A percentile compares a stretch with the other conserved stretches of the same genome.
These are phyloP conservation scores for Clarireedia paspali DNA, from an alignment of 2,329 filamentous ascomycete species.

Conservation along the genomic window DNA sequence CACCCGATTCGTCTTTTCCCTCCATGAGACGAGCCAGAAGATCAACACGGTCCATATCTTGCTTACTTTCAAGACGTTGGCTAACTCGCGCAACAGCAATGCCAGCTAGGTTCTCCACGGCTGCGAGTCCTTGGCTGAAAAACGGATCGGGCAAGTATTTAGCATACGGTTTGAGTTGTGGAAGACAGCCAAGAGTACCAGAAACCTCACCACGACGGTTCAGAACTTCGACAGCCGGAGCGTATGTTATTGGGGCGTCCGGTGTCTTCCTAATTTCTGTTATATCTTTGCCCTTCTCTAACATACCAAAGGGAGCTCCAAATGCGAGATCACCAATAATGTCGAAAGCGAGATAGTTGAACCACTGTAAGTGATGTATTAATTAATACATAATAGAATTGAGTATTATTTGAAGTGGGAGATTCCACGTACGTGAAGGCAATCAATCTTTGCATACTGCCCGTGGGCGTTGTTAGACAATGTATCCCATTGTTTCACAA, in stretches of 20 bases:
- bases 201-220: conserved; percentile 85
- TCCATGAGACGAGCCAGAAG: conserved; percentile 78
- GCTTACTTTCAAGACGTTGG: conserved; percentile 63
- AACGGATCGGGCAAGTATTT: conserved; percentile 75
- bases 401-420: not conserved
- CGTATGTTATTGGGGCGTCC: conserved; percentile 55
- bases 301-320: conserved; percentile 76
- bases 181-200: conserved; percentile 67
- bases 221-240: conserved; percentile 76
- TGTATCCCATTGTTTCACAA: conserved; percentile 65
- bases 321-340: conserved; percentile 57
- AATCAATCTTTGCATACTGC: conserved; percentile 58
- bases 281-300: conserved; percentile 67
- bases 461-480: conserved; percentile 37
- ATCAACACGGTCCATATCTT: conserved; percentile 62
- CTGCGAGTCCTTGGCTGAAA: conserved; percentile 65
- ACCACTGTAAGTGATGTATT: conserved; percentile 44
- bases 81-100: conserved; percentile 81
- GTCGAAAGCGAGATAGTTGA: conserved; percentile 56
- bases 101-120: conserved; percentile 73
- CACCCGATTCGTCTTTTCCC: conserved; percentile 71
- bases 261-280: conserved; percentile 62
- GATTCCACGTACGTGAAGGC: conserved; percentile 42
- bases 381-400: not conserved
- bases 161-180: conserved; percentile 69